Conservation (phyloP, 176 grass and related monocot genomes). For the Coix lacrymajobi region DNA sequence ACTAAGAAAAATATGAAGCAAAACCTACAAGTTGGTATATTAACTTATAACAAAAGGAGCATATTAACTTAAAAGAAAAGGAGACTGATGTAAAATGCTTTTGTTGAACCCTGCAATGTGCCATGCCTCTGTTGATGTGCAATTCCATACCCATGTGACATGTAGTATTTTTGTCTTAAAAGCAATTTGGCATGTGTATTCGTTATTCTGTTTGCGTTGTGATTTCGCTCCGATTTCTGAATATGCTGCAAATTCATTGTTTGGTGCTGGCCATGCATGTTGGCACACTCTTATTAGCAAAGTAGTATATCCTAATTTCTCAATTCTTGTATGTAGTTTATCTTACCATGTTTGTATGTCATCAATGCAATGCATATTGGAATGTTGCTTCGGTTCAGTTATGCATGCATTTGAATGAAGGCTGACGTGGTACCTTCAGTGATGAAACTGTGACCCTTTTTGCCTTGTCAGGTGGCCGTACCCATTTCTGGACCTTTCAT, state of each 20-base stretch:
- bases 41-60: neutral
- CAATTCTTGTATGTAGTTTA: neutral
- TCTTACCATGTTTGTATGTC: neutral
- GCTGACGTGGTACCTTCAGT: neutral
- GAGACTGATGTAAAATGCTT: neutral
- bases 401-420: neutral
- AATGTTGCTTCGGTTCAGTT: neutral
- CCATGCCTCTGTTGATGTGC: neutral
- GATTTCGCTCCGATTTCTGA: neutral
- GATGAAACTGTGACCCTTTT: neutral
- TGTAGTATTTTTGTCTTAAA: neutral
- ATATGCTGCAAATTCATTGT: neutral
- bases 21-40: neutral
- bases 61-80: neutral
- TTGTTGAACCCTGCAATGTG: neutral
- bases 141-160: neutral
- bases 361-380: neutral
- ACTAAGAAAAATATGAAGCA: neutral
- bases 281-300: neutral
- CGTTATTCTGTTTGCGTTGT: neutral
- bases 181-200: neutral
- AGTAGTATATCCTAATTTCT: neutral
- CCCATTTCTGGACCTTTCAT: slow-evolving; percentile 74
- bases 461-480: slow-evolving; percentile 81
- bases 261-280: neutral